These are phyloP conservation scores for Williopsis jadinii DNA, from an alignment of 1,139 yeast genomes.

Conservation along the genomic window DNA sequence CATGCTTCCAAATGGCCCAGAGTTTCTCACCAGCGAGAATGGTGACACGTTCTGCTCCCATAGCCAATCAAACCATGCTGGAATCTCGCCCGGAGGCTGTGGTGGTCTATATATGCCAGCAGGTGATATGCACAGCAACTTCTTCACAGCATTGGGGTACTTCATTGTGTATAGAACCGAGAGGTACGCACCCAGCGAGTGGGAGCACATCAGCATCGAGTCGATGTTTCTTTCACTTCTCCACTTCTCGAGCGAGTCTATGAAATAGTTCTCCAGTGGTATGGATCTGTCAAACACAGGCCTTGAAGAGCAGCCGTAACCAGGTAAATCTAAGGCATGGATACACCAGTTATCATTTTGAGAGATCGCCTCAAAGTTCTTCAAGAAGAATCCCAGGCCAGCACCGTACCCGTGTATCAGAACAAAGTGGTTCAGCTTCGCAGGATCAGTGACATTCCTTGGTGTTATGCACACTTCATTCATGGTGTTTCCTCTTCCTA, in stretches of 20 bases:
- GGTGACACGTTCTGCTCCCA: conserved; percentile 75
- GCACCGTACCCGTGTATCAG: conserved; percentile 78
- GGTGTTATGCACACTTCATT: conserved; percentile 62
- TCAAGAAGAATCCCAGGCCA: conserved; percentile 63
- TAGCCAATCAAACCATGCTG: conserved; percentile 53
- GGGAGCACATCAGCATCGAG: conserved; percentile 72
- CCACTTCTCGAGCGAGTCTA: conserved; percentile 79
- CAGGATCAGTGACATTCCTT: conserved; percentile 23
- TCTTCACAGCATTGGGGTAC: conserved; percentile 54
- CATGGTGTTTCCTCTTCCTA: conserved; percentile 43
- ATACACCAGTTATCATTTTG: conserved; percentile 45
- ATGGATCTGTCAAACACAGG: conserved; percentile 41
- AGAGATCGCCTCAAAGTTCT: conserved; percentile 47
- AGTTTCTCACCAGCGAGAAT: conserved; percentile 53
- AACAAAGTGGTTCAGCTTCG: conserved; percentile 46
- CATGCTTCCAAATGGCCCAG: conserved; percentile 63
- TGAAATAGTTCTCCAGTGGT: conserved; percentile 56
- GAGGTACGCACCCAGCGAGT: conserved; percentile 88
- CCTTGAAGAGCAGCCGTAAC: conserved; percentile 69
- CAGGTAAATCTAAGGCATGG: conserved; percentile 69
- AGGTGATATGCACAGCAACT: conserved; percentile 75
- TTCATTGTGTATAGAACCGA: conserved; percentile 68
- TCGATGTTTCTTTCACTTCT: conserved; percentile 45
- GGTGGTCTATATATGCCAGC: conserved; percentile 52
- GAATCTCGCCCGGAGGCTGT: conserved; percentile 39